Evolutionary conservation across 2,329 filamentous ascomycete species (phyloP), one percentile per base, ranked within the genome.

Genomic region (Monilinia vaccinii-corymbosi): DNA sequence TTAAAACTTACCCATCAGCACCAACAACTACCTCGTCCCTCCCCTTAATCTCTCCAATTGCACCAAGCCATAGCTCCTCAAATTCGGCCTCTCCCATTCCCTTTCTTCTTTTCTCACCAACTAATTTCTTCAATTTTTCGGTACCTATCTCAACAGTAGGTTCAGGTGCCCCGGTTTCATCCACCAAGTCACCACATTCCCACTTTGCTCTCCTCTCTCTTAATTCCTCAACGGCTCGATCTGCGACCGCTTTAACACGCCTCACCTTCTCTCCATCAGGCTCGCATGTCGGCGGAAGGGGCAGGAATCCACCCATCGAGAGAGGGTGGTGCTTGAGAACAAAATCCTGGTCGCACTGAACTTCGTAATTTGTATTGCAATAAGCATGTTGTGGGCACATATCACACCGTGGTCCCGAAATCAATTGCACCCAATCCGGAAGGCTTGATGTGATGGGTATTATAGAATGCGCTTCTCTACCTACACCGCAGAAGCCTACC

Each of bases 401-500:
- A 72, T 97, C 93, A 72, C 94, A 99, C 66, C 88, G 81, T 14
- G 93, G 93, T 67, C 86, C 83, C 34, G 91, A 79, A 6, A 92
- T 75, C 11, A 84, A 78, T 53, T 84, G 78, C 10, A 89, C 79
- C 79, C 85, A 89, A 50, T 89, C 84, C 3, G 93, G 92, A 21
- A 96, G 59, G 14, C 69, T 78, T 14, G 87, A 78, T 34, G 84
- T 81, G 13, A 80, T 63, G 50, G 76, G 73, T 16, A 76, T 67
- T 28, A 76, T 64, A 32, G 62, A 59, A 16, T 75, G 77, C 2
- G 79, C 82, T 51, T 83, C 78, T 57, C 86, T 83, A 28, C 88
- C 94, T 57, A 96, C 82, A 14, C 92, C 91, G 71, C 94, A 99
- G 71, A 96, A 99, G 38, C 95, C 94, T 23, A 97, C 90, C 18